These are phyloP conservation scores for Medicago lupulina DNA, from an alignment of 306 rosid genomes.

Conservation along the genomic window DNA sequence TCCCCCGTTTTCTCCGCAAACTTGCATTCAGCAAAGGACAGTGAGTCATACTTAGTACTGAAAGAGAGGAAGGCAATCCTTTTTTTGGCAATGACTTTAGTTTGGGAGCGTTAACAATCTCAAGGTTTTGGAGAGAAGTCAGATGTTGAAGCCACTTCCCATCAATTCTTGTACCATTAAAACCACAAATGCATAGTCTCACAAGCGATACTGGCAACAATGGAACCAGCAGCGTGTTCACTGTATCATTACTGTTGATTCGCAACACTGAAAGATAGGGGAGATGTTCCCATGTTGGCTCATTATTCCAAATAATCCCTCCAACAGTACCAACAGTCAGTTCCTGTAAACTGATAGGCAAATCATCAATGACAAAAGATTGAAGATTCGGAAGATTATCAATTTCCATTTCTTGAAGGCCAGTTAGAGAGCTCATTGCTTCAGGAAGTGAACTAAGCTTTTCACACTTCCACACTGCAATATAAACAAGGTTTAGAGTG, in stretches of 20 bases:
- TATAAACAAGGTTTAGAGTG: neutral
- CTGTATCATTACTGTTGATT: neutral
- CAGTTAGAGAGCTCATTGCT: neutral
- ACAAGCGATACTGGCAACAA: too few relatives aligned
- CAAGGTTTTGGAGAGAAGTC: too few relatives aligned
- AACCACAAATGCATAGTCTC: too few relatives aligned
- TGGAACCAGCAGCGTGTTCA: neutral
- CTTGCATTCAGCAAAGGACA: conserved; percentile 6
- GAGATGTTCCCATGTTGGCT: neutral
- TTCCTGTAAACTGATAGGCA: neutral
- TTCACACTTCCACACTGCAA: neutral
- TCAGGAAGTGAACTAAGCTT: neutral
- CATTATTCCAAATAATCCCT: neutral
- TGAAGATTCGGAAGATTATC: neutral
- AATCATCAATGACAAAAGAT: neutral
- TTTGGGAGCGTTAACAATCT: too few relatives aligned
- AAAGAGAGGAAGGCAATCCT: too few relatives aligned
- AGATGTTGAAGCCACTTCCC: too few relatives aligned
- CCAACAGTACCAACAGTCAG: neutral
- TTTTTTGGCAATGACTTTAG: too few relatives aligned
- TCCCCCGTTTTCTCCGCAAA: neutral
- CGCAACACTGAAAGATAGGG: neutral
- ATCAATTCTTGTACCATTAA: too few relatives aligned
- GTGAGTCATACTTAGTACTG: neutral
- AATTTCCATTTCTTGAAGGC: neutral